A percentile compares a stretch with the other conserved stretches of the same genome.
phyloP scores from a whole-genome alignment of 345 rosid species.

The Acer yangbiense region DNA sequence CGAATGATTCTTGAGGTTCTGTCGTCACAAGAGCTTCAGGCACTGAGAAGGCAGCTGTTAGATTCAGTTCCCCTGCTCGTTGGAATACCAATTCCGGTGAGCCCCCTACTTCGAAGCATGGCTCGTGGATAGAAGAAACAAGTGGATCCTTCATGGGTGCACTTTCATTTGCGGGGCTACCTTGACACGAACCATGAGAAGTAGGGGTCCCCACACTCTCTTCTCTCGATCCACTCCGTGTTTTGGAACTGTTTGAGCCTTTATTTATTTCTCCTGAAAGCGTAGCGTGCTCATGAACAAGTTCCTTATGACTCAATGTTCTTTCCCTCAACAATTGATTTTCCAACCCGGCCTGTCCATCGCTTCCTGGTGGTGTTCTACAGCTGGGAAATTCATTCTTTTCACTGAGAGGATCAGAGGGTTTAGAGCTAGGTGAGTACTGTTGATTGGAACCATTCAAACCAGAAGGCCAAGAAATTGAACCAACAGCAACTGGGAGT shows the following conservation, averaged over 20 bases:
- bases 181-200: constrained; percentile 80
- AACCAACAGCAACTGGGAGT: constrained; percentile 53
- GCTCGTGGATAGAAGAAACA: constrained; percentile 28
- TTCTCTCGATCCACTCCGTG: constrained; percentile 60
- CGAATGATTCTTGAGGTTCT: constrained; percentile 52
- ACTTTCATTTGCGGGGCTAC: constrained; percentile 51
- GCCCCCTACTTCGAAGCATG: constrained; percentile 29
- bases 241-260: constrained; percentile 40
- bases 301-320: constrained; percentile 36
- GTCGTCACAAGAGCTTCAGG: constrained; percentile 42
- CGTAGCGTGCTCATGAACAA: constrained; percentile 38
- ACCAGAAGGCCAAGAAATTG: constrained; percentile 72
- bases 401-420: constrained; percentile 30
- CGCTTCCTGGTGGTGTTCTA: constrained; percentile 39
- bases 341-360: constrained; percentile 36
- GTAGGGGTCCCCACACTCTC: constrained; percentile 77
- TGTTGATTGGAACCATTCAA: constrained; percentile 54
- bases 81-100: constrained; percentile 48
- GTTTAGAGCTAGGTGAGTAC: constrained; percentile 45
- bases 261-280: constrained; percentile 38
- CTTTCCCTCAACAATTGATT: constrained; percentile 28
- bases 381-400: constrained; percentile 36
- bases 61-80: constrained; percentile 27
- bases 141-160: constrained; percentile 44
- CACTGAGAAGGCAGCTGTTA: constrained; percentile 46